Evolutionary conservation across 495 filamentous ascomycete species (phyloP).

Genomic region (Penicillium desertorum): DNA sequence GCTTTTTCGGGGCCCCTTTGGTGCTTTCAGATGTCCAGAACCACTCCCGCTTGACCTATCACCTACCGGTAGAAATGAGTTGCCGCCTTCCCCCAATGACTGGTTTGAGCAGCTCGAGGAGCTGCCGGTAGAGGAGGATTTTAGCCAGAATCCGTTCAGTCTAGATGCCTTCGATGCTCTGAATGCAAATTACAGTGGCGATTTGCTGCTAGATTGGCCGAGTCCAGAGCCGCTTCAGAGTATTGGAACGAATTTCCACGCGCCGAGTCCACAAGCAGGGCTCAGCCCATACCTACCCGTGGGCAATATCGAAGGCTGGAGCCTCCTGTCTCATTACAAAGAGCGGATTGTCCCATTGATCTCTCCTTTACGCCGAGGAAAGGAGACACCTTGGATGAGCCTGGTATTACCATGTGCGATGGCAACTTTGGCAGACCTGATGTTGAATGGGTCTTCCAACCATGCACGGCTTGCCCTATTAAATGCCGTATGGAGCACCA

Average conservation of each 20-base stretch:
- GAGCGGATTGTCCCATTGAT: conserved; percentile 22
- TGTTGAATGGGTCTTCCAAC: conserved; percentile 4
- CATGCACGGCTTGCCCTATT: conserved; percentile 19
- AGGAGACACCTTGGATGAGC: conserved; percentile 19
- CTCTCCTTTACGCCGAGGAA: conserved; percentile 18
- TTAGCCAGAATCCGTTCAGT: neutral
- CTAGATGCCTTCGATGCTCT: neutral
- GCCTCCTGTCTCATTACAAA: conserved; percentile 24
- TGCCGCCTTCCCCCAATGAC: neutral
- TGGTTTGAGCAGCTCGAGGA: conserved; percentile 9
- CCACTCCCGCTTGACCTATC: neutral
- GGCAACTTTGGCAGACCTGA: conserved; percentile 17
- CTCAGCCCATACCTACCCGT: neutral
- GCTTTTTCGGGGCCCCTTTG: conserved; percentile 22
- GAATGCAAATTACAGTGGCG: neutral
- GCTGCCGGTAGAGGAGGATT: neutral
- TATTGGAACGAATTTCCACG: neutral
- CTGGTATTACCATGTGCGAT: conserved; percentile 23
- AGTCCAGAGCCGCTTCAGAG: neutral
- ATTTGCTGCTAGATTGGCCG: neutral
- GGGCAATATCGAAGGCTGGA: conserved; percentile 17
- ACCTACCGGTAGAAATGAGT: neutral
- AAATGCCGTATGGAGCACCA: conserved; percentile 21
- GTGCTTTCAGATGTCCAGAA: conserved; percentile 11
- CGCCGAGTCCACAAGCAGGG: neutral